Evolutionary conservation across 345 rosid species (phyloP).

Genomic region (Eucalyptus polybractea): DNA sequence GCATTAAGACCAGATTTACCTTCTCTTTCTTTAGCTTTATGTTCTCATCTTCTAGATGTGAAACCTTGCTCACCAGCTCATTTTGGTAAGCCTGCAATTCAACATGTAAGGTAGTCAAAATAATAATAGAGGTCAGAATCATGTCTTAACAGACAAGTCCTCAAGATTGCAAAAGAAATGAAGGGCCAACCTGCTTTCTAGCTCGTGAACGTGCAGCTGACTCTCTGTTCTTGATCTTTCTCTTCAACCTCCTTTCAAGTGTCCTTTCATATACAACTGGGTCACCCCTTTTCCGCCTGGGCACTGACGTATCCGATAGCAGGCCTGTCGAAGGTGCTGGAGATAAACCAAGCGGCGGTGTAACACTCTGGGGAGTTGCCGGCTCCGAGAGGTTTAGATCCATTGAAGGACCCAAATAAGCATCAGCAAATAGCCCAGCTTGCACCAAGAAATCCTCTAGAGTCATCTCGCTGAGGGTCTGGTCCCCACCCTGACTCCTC

Average conservation of each 20-base stretch:
- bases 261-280: conserved; percentile 25
- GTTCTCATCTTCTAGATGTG: conserved; percentile 32
- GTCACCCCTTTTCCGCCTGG: conserved; percentile 21
- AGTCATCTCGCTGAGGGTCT: conserved; percentile 28
- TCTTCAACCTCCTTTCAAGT: conserved; percentile 39
- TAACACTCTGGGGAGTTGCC: conserved; percentile 3
- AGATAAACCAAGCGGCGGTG: conserved; percentile 5
- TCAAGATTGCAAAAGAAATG: background rate
- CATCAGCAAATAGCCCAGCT: conserved; percentile 42
- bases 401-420: conserved; percentile 22
- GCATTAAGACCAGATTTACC: conserved; percentile 12
- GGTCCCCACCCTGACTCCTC: conserved; percentile 10
- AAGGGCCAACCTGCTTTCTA: conserved; percentile 33
- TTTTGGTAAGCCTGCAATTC: conserved; percentile 44
- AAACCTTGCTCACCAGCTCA: conserved; percentile 44
- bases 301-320: conserved; percentile 5
- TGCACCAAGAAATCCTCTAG: conserved; percentile 60
- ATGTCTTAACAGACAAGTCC: background rate
- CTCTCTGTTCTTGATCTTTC: conserved; percentile 72
- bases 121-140: background rate
- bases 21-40: conserved; percentile 43
- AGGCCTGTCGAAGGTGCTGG: conserved; percentile 24
- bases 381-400: conserved; percentile 11
- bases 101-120: background rate
- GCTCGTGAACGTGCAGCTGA: conserved; percentile 65